Conservation (phyloP, 2,329 filamentous ascomycete species). For the Xylaria sp. region DNA sequence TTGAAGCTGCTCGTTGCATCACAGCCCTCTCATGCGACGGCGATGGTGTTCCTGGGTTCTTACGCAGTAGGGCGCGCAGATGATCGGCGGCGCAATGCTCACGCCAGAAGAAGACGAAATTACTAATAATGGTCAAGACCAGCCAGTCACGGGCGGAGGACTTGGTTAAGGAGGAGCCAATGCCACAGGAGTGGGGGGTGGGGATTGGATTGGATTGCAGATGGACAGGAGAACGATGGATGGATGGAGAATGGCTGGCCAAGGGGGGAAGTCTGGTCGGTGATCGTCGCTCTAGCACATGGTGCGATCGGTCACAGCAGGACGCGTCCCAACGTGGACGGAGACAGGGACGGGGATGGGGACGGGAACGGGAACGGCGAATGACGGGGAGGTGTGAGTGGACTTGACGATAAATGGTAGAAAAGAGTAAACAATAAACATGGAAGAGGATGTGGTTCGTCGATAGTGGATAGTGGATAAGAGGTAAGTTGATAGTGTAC, state of each 20-base stretch:
- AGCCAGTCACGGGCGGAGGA: neutral
- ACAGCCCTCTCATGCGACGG: constrained; percentile 18
- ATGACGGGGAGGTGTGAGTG: too few species aligned
- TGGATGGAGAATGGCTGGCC: neutral
- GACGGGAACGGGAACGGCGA: too few species aligned
- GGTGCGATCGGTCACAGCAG: neutral
- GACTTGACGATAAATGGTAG: neutral
- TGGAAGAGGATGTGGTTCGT: neutral
- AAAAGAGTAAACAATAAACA: neutral
- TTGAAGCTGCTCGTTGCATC: constrained; percentile 22
- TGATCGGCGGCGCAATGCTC: neutral
- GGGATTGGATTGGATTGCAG: neutral
- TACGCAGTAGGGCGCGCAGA: constrained; percentile 12
- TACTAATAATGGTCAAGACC: neutral
- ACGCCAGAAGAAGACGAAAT: neutral
- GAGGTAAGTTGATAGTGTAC: neutral
- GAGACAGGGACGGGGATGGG: too few species aligned
- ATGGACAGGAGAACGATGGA: neutral
- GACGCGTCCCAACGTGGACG: neutral
- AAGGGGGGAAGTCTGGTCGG: neutral
- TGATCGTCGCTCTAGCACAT: constrained; percentile 1
- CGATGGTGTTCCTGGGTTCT: constrained; percentile 10
- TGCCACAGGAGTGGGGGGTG: neutral
- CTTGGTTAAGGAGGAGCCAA: neutral
- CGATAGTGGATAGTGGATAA: neutral